Conservation (phyloP, 176 grass and related monocot genomes). For the Oryza australiensis region DNA sequence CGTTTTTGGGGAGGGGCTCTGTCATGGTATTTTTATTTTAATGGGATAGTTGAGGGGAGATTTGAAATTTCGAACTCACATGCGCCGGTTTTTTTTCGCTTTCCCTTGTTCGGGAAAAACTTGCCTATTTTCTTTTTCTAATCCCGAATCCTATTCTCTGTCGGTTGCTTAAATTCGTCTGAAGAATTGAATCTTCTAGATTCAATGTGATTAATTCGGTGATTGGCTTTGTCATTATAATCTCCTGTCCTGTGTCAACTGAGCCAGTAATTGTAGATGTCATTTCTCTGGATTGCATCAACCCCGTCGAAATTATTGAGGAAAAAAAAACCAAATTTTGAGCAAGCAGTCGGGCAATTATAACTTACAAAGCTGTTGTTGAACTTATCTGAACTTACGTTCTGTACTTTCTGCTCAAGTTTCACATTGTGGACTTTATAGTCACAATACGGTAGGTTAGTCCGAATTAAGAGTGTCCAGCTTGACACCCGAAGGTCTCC, state of each 20-base stretch:
- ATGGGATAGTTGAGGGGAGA: constrained; percentile 26
- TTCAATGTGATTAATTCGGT: constrained; percentile 16
- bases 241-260: background rate
- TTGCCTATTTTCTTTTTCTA: background rate
- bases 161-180: constrained; percentile 35
- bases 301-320: background rate
- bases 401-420: background rate
- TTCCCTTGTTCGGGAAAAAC: background rate
- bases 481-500: background rate
- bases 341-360: background rate
- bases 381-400: background rate
- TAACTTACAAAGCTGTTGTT: background rate
- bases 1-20: background rate
- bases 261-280: background rate
- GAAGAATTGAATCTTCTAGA: constrained; percentile 12
- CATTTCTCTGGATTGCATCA: constrained; percentile 6
- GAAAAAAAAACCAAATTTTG: background rate
- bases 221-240: background rate
- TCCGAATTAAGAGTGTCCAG: background rate
- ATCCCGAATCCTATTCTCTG: background rate
- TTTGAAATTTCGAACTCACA: constrained; percentile 38
- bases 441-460: background rate
- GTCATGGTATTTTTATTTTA: constrained; percentile 16
- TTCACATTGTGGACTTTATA: background rate
- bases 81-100: background rate